Evolutionary conservation across 345 rosid genomes (phyloP).

Genomic region (Eucalyptus virginea): DNA sequence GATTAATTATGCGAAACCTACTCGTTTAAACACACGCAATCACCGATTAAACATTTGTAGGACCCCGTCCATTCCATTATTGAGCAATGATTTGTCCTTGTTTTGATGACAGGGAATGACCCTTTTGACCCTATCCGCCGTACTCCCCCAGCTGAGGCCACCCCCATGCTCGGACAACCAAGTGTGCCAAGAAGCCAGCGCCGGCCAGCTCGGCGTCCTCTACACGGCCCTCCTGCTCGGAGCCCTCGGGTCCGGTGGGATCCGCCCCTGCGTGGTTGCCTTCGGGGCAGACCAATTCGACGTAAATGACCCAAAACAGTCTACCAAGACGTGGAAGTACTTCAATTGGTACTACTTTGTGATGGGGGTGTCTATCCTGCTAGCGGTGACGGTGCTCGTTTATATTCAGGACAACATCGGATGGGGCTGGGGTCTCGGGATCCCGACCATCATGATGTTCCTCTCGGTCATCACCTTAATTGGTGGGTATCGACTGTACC

Average conservation of each 20-base stretch:
- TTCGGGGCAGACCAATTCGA: slow-evolving; percentile 91
- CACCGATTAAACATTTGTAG: neutral
- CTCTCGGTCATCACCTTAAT: slow-evolving; percentile 49
- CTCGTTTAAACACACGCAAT: neutral
- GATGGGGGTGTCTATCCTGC: slow-evolving; percentile 62
- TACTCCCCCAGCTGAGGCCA: slow-evolving; percentile 63
- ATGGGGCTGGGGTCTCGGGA: slow-evolving; percentile 86
- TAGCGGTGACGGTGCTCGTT: slow-evolving; percentile 71
- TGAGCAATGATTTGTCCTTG: neutral
- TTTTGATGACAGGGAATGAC: slow-evolving; percentile 59
- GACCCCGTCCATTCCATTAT: neutral
- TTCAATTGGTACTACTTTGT: slow-evolving; percentile 88
- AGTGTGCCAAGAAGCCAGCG: slow-evolving; percentile 50
- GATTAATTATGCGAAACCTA: neutral
- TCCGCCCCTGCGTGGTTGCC: slow-evolving; percentile 85
- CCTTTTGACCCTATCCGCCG: slow-evolving; percentile 54
- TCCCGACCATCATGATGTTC: slow-evolving; percentile 67
- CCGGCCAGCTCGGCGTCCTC: slow-evolving; percentile 22
- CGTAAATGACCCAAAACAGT: slow-evolving; percentile 21
- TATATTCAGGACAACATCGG: slow-evolving; percentile 78
- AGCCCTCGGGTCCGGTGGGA: slow-evolving; percentile 91
- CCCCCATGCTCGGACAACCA: slow-evolving; percentile 55
- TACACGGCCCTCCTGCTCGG: slow-evolving; percentile 61
- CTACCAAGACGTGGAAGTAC: slow-evolving; percentile 61
- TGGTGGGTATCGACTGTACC: slow-evolving; percentile 54